Evolutionary conservation across 2,329 filamentous ascomycete genomes (phyloP), one percentile per base, ranked within the genome.

Genomic region (Trichoderma harzianum): DNA sequence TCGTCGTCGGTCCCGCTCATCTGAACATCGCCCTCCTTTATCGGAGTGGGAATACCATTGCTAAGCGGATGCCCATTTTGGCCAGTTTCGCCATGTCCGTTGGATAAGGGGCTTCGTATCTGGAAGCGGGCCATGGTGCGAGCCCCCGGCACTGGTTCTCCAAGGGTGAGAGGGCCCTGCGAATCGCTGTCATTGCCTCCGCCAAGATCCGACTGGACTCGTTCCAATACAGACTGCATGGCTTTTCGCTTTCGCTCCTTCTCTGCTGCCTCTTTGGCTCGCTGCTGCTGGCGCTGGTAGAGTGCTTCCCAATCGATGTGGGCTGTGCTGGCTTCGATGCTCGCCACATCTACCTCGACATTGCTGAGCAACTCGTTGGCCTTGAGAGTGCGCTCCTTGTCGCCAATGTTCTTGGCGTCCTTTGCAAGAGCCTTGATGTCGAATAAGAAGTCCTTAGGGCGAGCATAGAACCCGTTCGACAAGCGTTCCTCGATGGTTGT

Each of bases 401-500:
- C 95, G n/a, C 92, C 93, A 72, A 91, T 88, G 12, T 90, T 91
- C 78, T 91, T 93, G 12, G 95, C 91, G 82, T 99, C 96, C 79
- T 93, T 95, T 26, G 92, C 91, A 6, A 99, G 84, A 43, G 91
- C 89, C 79, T 92, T 93, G 77, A 98, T 93, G 79, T 99, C 96
- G 53, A 91, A 90, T 65, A 97, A 83, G 78, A 98, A 99, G 79
- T 98, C 95, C 76, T 91, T 91, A 0, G 95, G 93, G 12, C 95
- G 90, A 76, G 94, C 93, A 82, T 99, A 99, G 82, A 94, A 99
- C 6, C 96, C 96, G 79, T 99, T 98, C 5, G 94, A 97, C 39
- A 99, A 85, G n/a, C 96, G 91, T 79, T 97, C 94, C 83, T 99
- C 96, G 68, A 99, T 98, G 1, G 92, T 95, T 4, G 92, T 92